Percentiles rank a stretch among this genome's conserved stretches.
Evolutionary conservation across 352 stramenopile genomes (phyloP).

Genomic region (Globisporangium barbulae): DNA sequence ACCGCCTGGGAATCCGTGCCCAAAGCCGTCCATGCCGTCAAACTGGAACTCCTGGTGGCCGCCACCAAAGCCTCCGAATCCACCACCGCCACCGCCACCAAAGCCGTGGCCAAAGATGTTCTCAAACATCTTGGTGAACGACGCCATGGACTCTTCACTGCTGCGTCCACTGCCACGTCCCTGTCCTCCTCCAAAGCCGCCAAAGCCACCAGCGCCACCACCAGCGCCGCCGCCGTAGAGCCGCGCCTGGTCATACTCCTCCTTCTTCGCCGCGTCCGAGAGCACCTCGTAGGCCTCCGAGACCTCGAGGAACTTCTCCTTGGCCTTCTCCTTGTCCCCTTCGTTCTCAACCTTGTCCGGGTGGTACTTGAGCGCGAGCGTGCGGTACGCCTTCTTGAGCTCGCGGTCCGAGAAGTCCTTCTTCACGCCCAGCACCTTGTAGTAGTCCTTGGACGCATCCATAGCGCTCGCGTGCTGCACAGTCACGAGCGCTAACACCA

Average conservation of each 20-base stretch:
- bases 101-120: slow-evolving; percentile 78
- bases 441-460: slow-evolving; percentile 77
- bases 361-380: slow-evolving; percentile 88
- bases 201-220: slow-evolving; percentile 17
- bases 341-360: slow-evolving; percentile 85
- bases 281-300: slow-evolving; percentile 92
- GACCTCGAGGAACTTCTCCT: slow-evolving; percentile 91
- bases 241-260: slow-evolving; percentile 88
- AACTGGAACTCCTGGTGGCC: slow-evolving; percentile 79
- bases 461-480: slow-evolving; percentile 27
- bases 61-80: slow-evolving; percentile 25
- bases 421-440: slow-evolving; percentile 74
- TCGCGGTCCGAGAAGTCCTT: slow-evolving; percentile 72
- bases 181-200: slow-evolving; percentile 19
- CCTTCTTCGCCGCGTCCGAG: slow-evolving; percentile 84
- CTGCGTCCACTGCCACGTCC: slow-evolving; percentile 24
- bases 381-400: slow-evolving; percentile 87
- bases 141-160: slow-evolving; percentile 59
- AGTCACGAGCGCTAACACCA: slow-evolving; percentile 22
- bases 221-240: slow-evolving; percentile 26
- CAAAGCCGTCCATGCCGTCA: slow-evolving; percentile 76
- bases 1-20: slow-evolving; percentile 28
- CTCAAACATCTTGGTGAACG: slow-evolving; percentile 88
- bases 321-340: slow-evolving; percentile 79
- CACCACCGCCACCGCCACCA: slow-evolving; percentile 27